A percentile compares a stretch with the other conserved stretches of the same genome.
Conservation (phyloP, 306 rosid species). For the Cercis canadensis region DNA sequence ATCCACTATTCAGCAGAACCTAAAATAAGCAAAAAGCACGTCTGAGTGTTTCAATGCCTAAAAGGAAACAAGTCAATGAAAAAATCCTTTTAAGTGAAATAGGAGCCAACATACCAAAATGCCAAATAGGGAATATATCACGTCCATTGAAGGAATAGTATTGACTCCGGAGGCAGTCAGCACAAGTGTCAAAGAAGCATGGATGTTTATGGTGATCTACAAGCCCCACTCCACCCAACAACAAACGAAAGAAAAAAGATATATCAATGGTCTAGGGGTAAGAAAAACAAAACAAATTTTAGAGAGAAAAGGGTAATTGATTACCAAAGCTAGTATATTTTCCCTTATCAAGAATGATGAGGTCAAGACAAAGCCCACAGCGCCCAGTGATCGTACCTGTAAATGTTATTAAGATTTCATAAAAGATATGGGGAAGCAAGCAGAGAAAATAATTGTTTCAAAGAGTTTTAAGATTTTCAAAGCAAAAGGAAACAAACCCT, state of each 20-base stretch:
- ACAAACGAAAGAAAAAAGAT: slow-evolving; percentile 15
- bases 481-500: slow-evolving; percentile 53
- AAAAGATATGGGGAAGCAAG: neutral
- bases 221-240: slow-evolving; percentile 19
- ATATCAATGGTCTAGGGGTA: slow-evolving; percentile 1
- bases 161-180: slow-evolving; percentile 75
- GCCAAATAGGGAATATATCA: slow-evolving; percentile 72
- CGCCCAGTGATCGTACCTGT: slow-evolving; percentile 87
- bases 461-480: slow-evolving; percentile 7
- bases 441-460: slow-evolving; percentile 22
- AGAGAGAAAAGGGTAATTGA: slow-evolving; percentile 4
- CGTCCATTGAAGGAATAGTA: slow-evolving; percentile 79
- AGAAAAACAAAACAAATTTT: neutral
- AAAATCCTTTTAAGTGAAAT: neutral
- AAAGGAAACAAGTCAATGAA: slow-evolving; percentile 7
- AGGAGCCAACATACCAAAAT: slow-evolving; percentile 59
- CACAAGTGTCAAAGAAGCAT: slow-evolving; percentile 85
- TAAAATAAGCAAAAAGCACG: slow-evolving; percentile 33
- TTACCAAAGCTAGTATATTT: slow-evolving; percentile 91
- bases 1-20: slow-evolving; percentile 82
- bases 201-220: slow-evolving; percentile 96
- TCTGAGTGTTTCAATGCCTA: slow-evolving; percentile 23
- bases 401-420: slow-evolving; percentile 19
- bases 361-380: slow-evolving; percentile 83
- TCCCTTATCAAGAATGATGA: slow-evolving; percentile 92